Evolutionary conservation across 495 filamentous ascomycete species (phyloP).

Genomic region (Cryomyces minteri): DNA sequence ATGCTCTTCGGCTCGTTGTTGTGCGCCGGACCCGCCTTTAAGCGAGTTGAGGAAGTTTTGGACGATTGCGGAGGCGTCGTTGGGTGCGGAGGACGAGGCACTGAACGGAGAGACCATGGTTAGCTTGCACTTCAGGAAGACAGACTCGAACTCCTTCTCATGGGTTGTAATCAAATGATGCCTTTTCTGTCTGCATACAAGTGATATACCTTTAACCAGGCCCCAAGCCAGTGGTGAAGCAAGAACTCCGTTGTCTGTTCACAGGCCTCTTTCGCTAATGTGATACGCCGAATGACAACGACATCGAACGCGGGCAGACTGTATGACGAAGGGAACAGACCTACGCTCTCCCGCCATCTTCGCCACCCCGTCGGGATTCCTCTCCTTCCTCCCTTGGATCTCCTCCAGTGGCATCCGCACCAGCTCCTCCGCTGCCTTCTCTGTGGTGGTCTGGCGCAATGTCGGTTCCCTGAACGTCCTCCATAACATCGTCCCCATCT

Average conservation of each 20-base stretch:
- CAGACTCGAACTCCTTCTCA: no score
- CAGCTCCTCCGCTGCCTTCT: constrained; percentile 58
- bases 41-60: constrained; percentile 81
- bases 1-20: constrained; percentile 34
- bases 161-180: no score
- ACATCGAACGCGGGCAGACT: background rate
- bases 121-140: no score
- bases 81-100: constrained; percentile 7
- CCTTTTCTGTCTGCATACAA: no score
- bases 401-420: constrained; percentile 69
- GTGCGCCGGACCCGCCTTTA: constrained; percentile 28
- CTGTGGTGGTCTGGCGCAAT: constrained; percentile 35
- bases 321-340: constrained; percentile 24
- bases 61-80: constrained; percentile 45
- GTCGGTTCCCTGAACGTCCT: constrained; percentile 56
- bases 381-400: constrained; percentile 82
- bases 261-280: no score
- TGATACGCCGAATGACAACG: no score
- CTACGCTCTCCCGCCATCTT: constrained; percentile 98
- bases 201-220: no score
- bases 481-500: constrained; percentile 65
- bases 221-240: no score
- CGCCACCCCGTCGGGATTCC: constrained; percentile 73
- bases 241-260: no score
- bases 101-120: no score